Evolutionary conservation across 202 grass and related monocot species (phyloP).

Genomic region (Brachypodium distachyon): DNA sequence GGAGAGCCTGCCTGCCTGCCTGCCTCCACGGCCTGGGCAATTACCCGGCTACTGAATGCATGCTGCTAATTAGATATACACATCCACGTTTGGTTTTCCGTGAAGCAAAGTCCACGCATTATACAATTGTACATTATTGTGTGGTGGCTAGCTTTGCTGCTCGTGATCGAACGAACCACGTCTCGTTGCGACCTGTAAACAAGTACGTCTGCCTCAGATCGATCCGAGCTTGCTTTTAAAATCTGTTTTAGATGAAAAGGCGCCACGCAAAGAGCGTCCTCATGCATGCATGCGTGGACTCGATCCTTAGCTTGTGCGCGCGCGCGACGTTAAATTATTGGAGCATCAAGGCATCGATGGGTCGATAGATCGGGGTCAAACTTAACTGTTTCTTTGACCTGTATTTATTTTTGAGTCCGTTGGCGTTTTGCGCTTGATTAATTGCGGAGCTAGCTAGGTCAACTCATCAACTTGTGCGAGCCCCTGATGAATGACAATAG

Average conservation of each 20-base stretch:
- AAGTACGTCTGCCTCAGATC: not conserved
- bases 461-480: constrained; percentile 15
- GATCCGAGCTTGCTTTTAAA: not conserved
- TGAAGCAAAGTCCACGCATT: constrained; percentile 16
- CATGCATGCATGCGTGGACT: constrained; percentile 24
- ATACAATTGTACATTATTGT: constrained; percentile 29
- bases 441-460: not conserved
- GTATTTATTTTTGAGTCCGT: not conserved
- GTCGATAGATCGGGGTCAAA: constrained; percentile 17
- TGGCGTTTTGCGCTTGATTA: constrained; percentile 9
- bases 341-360: not conserved
- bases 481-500: constrained; percentile 7
- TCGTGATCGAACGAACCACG: not conserved
- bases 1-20: no score
- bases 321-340: not conserved
- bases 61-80: not conserved
- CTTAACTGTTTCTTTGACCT: constrained; percentile 19
- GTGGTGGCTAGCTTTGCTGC: not conserved
- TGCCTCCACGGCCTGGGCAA: not conserved
- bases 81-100: constrained; percentile 26
- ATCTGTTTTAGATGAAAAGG: not conserved
- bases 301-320: not conserved
- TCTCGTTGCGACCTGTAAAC: not conserved
- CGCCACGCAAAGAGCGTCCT: constrained; percentile 3
- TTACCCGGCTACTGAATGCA: constrained; percentile 2